A percentile compares a stretch with the other conserved stretches of the same genome.
Evolutionary conservation across 768 basidiomycete species (phyloP).

Genomic region (Psilocybe tampanensis): DNA sequence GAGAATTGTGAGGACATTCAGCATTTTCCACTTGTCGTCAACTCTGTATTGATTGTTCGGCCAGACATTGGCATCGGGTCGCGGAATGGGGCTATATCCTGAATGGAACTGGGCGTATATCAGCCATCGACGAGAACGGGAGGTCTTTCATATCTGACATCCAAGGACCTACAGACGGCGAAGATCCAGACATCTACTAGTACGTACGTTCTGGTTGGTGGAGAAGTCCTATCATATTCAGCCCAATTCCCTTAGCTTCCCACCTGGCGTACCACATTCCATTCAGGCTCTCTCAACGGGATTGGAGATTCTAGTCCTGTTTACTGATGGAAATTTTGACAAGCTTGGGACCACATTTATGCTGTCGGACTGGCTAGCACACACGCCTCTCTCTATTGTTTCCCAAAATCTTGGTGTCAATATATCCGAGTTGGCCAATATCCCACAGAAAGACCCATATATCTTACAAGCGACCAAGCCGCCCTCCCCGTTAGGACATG

Average conservation of each 20-base stretch:
- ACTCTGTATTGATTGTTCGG: background rate
- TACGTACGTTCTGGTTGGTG: background rate
- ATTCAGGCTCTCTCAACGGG: background rate
- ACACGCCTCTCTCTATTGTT: background rate
- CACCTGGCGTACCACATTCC: background rate
- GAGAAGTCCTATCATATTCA: background rate
- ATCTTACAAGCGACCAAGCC: background rate
- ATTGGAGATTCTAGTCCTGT: background rate
- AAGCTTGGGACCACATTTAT: background rate
- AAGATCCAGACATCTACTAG: constrained; percentile 1
- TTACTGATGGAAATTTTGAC: background rate
- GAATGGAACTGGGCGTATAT: background rate
- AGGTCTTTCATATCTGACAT: background rate
- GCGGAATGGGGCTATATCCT: background rate
- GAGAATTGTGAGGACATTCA: background rate
- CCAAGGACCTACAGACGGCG: background rate
- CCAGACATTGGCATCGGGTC: background rate
- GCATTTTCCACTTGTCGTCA: background rate
- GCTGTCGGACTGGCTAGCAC: background rate
- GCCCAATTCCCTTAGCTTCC: background rate
- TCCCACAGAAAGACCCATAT: background rate
- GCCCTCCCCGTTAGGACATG: background rate
- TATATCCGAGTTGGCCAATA: background rate
- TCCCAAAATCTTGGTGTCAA: background rate
- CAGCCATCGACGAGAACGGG: background rate